Percentiles rank a stretch among this genome's conserved stretches.
Conservation (phyloP, 192 early-diverging fungal genomes). For the Gonapodya prolifera region DNA sequence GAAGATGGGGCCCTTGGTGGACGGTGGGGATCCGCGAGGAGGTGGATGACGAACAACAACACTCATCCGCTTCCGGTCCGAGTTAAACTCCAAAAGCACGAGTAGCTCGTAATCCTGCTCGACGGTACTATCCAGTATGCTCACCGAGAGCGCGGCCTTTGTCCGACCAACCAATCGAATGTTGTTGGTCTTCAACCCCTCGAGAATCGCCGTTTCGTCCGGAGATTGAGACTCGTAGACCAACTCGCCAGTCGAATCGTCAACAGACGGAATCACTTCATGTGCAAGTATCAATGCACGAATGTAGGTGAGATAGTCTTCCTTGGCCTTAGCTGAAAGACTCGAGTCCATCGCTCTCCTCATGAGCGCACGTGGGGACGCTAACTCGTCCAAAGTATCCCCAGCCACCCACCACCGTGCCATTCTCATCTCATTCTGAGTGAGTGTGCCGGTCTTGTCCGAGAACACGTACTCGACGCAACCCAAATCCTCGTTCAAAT, state of each 20-base stretch:
- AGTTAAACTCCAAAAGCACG: conserved; percentile 72
- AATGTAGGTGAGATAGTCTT: conserved; percentile 11
- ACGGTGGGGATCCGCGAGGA: not conserved
- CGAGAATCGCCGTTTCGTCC: conserved; percentile 38
- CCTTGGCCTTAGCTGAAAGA: conserved; percentile 1
- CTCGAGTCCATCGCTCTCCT: not conserved
- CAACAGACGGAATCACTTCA: conserved; percentile 31
- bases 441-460: conserved; percentile 39
- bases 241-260: conserved; percentile 14
- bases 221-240: conserved; percentile 16
- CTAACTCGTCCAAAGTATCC: not conserved
- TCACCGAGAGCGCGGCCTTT: conserved; percentile 10
- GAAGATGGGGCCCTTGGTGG: conserved; percentile 58
- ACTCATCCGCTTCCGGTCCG: conserved; percentile 81
- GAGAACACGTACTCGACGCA: conserved; percentile 10
- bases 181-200: conserved; percentile 7
- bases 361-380: not conserved
- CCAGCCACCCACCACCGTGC: conserved; percentile 10
- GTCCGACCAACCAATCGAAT: conserved; percentile 11
- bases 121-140: not conserved
- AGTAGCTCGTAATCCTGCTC: conserved; percentile 39
- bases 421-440: conserved; percentile 38
- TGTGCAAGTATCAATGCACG: not conserved
- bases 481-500: conserved; percentile 24
- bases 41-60: conserved; percentile 37